Percentiles rank a stretch among this genome's conserved stretches.
phyloP scores from a whole-genome alignment of 305 asterid genomes.

The Fraxinus velutina region DNA sequence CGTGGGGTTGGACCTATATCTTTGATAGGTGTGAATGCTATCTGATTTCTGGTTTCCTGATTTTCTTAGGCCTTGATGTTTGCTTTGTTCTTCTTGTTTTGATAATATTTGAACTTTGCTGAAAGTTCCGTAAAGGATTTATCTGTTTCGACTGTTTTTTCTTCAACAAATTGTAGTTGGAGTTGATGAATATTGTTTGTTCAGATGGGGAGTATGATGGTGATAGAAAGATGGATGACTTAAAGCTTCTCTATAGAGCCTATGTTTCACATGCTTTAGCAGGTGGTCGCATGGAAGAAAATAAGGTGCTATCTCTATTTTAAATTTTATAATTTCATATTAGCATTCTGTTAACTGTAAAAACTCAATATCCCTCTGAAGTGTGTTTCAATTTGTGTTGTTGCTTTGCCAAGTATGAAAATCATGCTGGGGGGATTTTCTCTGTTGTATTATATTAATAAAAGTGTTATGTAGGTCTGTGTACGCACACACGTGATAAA shows the following conservation, averaged over 20 bases:
- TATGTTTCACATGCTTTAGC: conserved; percentile 71
- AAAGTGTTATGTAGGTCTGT: background rate
- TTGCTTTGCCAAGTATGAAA: background rate
- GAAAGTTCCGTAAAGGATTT: conserved; percentile 1
- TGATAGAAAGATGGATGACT: conserved; percentile 73
- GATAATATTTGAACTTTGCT: conserved; percentile 5
- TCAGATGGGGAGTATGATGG: conserved; percentile 80
- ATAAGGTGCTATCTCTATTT: conserved; percentile 51
- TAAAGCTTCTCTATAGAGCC: conserved; percentile 76
- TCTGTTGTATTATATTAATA: background rate
- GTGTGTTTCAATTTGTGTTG: background rate
- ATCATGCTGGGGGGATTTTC: background rate
- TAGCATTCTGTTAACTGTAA: background rate
- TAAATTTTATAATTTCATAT: background rate
- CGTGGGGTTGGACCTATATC: conserved; percentile 80
- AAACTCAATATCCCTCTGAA: background rate
- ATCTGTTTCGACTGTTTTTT: conserved; percentile 11
- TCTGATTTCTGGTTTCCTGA: conserved; percentile 13
- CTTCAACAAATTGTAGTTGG: conserved; percentile 25
- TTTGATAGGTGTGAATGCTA: conserved; percentile 52
- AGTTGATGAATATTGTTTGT: conserved; percentile 30
- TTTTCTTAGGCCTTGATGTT: background rate
- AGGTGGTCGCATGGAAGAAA: conserved; percentile 78
- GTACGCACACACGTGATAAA: background rate
- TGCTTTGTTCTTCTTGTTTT: conserved; percentile 20